Base-by-base conservation (phyloP, 768 basidiomycete genomes). In the Terana coerulea region DNA sequence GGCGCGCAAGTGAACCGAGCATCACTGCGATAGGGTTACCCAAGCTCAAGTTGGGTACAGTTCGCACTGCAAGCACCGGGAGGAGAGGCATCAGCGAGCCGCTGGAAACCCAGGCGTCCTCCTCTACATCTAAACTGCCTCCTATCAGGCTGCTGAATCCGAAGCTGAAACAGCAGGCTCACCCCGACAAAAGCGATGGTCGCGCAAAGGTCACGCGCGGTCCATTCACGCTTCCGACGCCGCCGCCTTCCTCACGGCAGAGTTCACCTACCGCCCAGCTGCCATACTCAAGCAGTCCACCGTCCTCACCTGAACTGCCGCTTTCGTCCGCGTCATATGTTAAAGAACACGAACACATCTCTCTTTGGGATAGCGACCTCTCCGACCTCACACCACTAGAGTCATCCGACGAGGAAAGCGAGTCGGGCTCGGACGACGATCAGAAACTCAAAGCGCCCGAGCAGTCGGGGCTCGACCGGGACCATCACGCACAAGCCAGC, bases 321-420 rank as follows among this genome's bases (percentile, higher is more conserved):
- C 28, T 40, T 15, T 34, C 47, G 1, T 25, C 35, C 3, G 3
- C n/a, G 3, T 26, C 34, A 10, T 10, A 34, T 34, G 33, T 10
- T 9, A 40, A 35, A 26, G 25, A 37, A 4, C n/a, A 28, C 9
- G 31, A 7, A 2, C 24, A 49, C 2, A 36, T 37, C 19, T 25
- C 22, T 8, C 3, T 36, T 7, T 50, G 59, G 58, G 56, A 59
- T 15, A 55, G 58, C 46, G 59, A 63, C 43, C 47, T 51, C 5
- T 65, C 64, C 2, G 64, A 65, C 4, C 49, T 65, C 24, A 63
- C 62, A 3, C 61, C 64, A 2, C 43, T 61, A 2, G 60, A 59
- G 37, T 59, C 58, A 14, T 55, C 55, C 25, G 35, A 59, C 14
- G 55, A 61, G 21, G 15, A 40, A 11, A 29, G 44, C 2, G 55